Conservation (phyloP, 176 grass and related monocot genomes). For the Carex parvula region DNA sequence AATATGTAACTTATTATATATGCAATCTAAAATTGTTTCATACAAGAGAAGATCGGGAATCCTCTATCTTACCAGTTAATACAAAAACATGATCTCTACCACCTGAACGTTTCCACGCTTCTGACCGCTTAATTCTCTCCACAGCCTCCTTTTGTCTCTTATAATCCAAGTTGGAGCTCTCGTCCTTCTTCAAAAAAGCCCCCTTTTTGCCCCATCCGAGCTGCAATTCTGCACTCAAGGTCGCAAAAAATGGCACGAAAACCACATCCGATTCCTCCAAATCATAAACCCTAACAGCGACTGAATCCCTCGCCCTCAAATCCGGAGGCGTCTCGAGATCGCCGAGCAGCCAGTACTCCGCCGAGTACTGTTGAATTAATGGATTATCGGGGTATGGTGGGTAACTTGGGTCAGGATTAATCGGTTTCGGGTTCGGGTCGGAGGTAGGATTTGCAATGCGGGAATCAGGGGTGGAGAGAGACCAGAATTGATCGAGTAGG, state of each 20-base stretch:
- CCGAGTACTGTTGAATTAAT: slow-evolving; percentile 79
- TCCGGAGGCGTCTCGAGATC: slow-evolving; percentile 42
- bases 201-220: slow-evolving; percentile 85
- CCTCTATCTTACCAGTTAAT: slow-evolving; percentile 48
- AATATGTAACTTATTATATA: background rate
- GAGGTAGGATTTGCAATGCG: slow-evolving; percentile 59
- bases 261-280: slow-evolving; percentile 63
- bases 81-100: slow-evolving; percentile 84
- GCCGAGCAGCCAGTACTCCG: slow-evolving; percentile 86
- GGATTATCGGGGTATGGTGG: slow-evolving; percentile 59
- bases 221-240: slow-evolving; percentile 85
- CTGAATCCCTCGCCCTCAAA: background rate
- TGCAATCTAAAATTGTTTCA: background rate
- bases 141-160: slow-evolving; percentile 68
- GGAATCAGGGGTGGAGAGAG: slow-evolving; percentile 55
- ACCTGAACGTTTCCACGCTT: slow-evolving; percentile 63
- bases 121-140: slow-evolving; percentile 50
- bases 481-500: slow-evolving; percentile 84
- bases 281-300: slow-evolving; percentile 46
- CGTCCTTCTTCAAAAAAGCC: slow-evolving; percentile 57
- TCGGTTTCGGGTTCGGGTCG: slow-evolving; percentile 23
- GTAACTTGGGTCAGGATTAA: background rate
- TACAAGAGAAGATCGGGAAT: background rate
- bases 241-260: slow-evolving; percentile 91
- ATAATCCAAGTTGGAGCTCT: slow-evolving; percentile 51